phyloP scores from a whole-genome alignment of 129 eudicot species.

The Oenanthe sinensis region DNA sequence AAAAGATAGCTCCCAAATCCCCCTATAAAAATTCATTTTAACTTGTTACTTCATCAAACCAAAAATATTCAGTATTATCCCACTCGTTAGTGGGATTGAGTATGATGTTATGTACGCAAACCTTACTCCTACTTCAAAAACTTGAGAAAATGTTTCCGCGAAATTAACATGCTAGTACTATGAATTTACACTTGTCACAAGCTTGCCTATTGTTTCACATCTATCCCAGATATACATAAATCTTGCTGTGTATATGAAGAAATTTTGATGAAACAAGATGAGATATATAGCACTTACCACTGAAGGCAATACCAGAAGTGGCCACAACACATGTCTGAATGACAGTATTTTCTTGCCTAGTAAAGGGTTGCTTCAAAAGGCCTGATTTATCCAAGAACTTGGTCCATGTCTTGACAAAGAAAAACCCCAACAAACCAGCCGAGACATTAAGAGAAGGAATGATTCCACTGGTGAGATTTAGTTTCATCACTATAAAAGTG shows the following conservation, averaged over 20 bases:
- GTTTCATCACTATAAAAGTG: slow-evolving; percentile 14
- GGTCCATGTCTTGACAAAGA: slow-evolving; percentile 14
- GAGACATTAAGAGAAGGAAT: slow-evolving; percentile 14
- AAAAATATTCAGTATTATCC: background rate
- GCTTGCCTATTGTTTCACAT: no score
- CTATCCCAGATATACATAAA: no score
- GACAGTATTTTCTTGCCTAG: slow-evolving; percentile 16
- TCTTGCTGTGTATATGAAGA: background rate
- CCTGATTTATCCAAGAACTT: slow-evolving; percentile 13
- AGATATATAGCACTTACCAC: background rate
- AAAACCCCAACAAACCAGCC: slow-evolving; percentile 11
- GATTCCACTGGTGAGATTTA: slow-evolving; percentile 9
- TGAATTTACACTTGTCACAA: no score
- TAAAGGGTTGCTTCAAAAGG: slow-evolving; percentile 4
- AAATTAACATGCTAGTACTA: no score
- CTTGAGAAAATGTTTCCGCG: background rate
- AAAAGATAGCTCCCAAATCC: slow-evolving; percentile 11
- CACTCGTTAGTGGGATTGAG: background rate
- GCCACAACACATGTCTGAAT: slow-evolving; percentile 12
- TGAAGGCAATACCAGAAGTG: slow-evolving; percentile 13
- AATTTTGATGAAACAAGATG: background rate
- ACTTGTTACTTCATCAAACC: background rate
- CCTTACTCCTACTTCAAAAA: background rate
- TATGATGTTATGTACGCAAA: background rate
- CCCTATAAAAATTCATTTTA: slow-evolving; percentile 1